A percentile compares a stretch with the other conserved stretches of the same genome.
Conservation (phyloP, 331 rosid genomes). For the Pyrus hybrid region DNA sequence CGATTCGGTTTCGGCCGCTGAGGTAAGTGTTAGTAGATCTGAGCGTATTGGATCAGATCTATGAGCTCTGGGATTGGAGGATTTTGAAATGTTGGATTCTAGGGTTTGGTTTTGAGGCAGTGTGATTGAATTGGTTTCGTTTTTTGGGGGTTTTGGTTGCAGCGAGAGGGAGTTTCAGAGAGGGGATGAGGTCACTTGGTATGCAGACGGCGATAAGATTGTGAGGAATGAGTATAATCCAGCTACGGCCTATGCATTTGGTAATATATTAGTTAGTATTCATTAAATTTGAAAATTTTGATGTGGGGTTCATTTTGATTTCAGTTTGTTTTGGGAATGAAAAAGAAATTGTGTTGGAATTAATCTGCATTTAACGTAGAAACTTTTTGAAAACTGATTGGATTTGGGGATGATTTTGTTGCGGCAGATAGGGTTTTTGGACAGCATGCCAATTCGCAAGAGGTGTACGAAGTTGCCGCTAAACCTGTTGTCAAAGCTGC, state of each 20-base stretch:
- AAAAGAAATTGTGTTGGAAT: neutral
- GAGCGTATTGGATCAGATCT: constrained; percentile 54
- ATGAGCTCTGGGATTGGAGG: neutral
- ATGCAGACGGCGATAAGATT: constrained; percentile 86
- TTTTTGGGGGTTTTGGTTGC: constrained; percentile 33
- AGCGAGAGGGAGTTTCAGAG: constrained; percentile 93
- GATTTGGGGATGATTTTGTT: constrained; percentile 21
- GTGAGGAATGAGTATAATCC: constrained; percentile 93
- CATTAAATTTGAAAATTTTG: constrained; percentile 11
- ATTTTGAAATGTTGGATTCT: constrained; percentile 24
- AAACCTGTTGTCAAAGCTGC: constrained; percentile 95
- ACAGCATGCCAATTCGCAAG: constrained; percentile 61
- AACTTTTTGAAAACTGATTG: constrained; percentile 21
- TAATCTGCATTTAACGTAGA: constrained; percentile 4
- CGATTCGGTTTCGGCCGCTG: constrained; percentile 96
- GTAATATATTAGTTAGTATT: constrained; percentile 24
- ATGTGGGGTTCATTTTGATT: constrained; percentile 2
- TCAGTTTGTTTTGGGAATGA: neutral
- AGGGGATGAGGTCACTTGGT: constrained; percentile 97
- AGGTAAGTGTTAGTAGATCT: constrained; percentile 84
- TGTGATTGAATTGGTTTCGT: constrained; percentile 24
- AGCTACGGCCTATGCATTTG: constrained; percentile 88
- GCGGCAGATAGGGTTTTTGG: constrained; percentile 94
- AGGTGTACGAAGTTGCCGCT: constrained; percentile 95
- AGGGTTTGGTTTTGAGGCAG: constrained; percentile 14